Evolutionary conservation across 2,329 filamentous ascomycete species (phyloP), one percentile per base, ranked within the genome.

Genomic region (Cyphellophora attinorum): DNA sequence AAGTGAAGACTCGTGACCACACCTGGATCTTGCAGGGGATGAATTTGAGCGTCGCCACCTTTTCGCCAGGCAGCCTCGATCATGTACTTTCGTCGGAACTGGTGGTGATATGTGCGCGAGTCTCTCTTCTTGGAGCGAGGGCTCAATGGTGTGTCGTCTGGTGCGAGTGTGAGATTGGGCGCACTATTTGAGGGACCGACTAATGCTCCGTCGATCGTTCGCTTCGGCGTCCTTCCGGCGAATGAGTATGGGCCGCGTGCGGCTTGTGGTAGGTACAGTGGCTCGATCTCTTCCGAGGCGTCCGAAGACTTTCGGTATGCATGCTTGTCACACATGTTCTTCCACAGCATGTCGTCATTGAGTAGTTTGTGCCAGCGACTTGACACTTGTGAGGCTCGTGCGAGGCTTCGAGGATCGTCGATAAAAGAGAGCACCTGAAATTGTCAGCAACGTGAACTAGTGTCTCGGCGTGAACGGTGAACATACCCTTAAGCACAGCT

Each of bases 291-390:
- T 17, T 59, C 55, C 27, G 55, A 54, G 23, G 61, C 62, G 30
- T 68, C 58, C 60, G 70, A 68, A 33, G 71, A 55, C 33, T 68
- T 60, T 31, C 73, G 76, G 58, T 94, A 98, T 42, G 91, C 86
- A 57, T 94, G 89, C 61, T 94, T 95, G 46, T 93, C 85, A 56
- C 89, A 96, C 13, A 98, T 71, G 42, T 91, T 85, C 65, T 94
- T 95, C 91, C 91, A 98, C 1, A 91, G 93, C 62, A 95, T 88
- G 58, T 98, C 91, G 57, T 98, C 91, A 54, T 82, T 89, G 32
- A 98, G 70, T 5, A 98, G 70, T 58, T 95, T 88, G 44, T 85
- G 76, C 91, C 91, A 98, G 56, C 88, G 75, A 45, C 79, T 79
- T 35, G 91, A 98, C n/a, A 98, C 91, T 57, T 96, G 89, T 4